Evolutionary conservation across 306 rosid genomes (phyloP).

Genomic region (Casuarina equisetifolia): DNA sequence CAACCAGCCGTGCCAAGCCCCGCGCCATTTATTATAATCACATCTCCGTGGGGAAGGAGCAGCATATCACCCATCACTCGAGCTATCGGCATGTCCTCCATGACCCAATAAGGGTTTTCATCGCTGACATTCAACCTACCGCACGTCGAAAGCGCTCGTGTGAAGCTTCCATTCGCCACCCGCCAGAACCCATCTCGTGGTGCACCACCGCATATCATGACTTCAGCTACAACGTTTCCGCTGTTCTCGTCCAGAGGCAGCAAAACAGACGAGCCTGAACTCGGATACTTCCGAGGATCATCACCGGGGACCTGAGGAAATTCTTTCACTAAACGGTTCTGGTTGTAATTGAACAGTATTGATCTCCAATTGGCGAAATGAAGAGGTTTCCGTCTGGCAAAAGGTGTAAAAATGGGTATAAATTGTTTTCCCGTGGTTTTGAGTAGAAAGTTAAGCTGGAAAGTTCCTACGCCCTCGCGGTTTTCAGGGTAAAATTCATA

Average conservation of each 20-base stretch:
- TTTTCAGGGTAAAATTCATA: slow-evolving; percentile 65
- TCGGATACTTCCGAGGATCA: slow-evolving; percentile 75
- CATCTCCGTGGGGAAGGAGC: slow-evolving; percentile 59
- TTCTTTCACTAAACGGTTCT: slow-evolving; percentile 47
- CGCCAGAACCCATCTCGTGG: slow-evolving; percentile 34
- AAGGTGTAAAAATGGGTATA: slow-evolving; percentile 82
- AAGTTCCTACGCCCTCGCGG: not conserved
- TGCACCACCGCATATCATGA: slow-evolving; percentile 77
- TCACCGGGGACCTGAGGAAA: slow-evolving; percentile 61
- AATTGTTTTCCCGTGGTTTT: slow-evolving; percentile 70
- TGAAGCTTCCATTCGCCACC: slow-evolving; percentile 21
- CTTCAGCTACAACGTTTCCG: slow-evolving; percentile 32
- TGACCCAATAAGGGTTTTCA: slow-evolving; percentile 53
- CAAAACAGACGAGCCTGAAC: slow-evolving; percentile 75
- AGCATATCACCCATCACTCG: slow-evolving; percentile 80
- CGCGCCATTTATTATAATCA: slow-evolving; percentile 62
- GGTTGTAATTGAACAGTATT: slow-evolving; percentile 48
- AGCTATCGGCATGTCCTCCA: slow-evolving; percentile 69
- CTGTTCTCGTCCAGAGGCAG: slow-evolving; percentile 67
- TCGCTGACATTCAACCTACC: slow-evolving; percentile 51
- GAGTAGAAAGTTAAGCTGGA: slow-evolving; percentile 38
- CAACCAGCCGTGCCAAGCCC: slow-evolving; percentile 68
- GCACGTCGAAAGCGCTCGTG: slow-evolving; percentile 42
- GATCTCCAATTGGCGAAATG: slow-evolving; percentile 68
- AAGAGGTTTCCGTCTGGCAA: slow-evolving; percentile 81